These are phyloP conservation scores for Fusarium globosum DNA, from an alignment of 2,329 filamentous ascomycete genomes.

Conservation along the genomic window DNA sequence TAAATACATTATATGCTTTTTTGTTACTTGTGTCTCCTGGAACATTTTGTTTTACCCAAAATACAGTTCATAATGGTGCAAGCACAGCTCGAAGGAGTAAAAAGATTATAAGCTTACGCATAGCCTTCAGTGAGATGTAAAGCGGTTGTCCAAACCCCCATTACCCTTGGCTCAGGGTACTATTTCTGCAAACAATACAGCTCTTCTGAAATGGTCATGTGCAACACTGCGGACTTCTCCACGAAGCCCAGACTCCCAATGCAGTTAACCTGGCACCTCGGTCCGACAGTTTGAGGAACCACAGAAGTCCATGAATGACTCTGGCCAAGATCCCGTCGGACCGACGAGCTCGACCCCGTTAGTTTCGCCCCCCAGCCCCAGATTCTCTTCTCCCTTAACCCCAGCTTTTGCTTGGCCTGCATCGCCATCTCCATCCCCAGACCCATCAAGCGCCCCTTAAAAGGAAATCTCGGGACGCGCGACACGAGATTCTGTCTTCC, in stretches of 20 bases:
- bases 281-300: background rate
- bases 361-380: slow-evolving; percentile 24
- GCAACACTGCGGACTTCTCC: background rate
- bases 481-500: background rate
- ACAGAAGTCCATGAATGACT: background rate
- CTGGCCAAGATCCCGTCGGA: slow-evolving; percentile 4
- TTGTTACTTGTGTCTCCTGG: background rate
- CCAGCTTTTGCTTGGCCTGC: slow-evolving; percentile 29
- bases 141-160: background rate
- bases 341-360: slow-evolving; percentile 15
- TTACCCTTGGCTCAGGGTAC: background rate
- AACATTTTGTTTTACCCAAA: too few species aligned
- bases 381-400: slow-evolving; percentile 32
- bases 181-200: background rate
- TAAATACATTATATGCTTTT: rapidly evolving
- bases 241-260: background rate
- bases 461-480: background rate
- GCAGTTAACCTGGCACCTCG: background rate
- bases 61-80: too few species aligned
- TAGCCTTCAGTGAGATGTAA: background rate
- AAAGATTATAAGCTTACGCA: background rate
- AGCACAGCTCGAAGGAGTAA: too few species aligned
- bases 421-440: slow-evolving; percentile 17
- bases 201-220: background rate
- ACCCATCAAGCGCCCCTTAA: background rate